A percentile compares a stretch with the other conserved stretches of the same genome.
Conservation (phyloP, 2,329 filamentous ascomycete genomes). For the Aspergillus calidoustus region DNA sequence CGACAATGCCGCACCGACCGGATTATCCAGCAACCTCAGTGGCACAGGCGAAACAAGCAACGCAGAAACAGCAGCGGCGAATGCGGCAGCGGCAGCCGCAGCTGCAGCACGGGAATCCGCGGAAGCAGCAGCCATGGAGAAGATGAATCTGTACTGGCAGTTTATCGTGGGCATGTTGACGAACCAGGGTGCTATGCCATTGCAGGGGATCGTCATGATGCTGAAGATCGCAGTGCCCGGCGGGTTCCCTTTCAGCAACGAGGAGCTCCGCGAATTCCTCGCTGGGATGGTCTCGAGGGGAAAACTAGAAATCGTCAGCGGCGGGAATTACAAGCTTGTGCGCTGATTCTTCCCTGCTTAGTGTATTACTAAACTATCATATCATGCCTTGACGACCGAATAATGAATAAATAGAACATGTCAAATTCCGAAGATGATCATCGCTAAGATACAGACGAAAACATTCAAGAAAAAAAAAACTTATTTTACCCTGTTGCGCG, state of each 20-base stretch:
- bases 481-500: not conserved
- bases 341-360: conserved; percentile 22
- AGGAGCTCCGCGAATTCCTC: conserved; percentile 83
- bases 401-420: not conserved
- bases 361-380: not conserved
- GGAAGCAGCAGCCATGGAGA: conserved; percentile 67
- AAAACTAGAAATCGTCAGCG: conserved; percentile 67
- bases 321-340: conserved; percentile 69
- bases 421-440: not conserved
- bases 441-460: conserved; percentile 17
- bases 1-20: not conserved
- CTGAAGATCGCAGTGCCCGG: conserved; percentile 88
- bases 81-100: conserved; percentile 38
- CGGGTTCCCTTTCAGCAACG: conserved; percentile 86
- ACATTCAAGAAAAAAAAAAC: not conserved
- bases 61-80: conserved; percentile 27
- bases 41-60: conserved; percentile 20
- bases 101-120: conserved; percentile 50
- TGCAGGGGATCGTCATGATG: conserved; percentile 87
- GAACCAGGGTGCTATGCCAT: conserved; percentile 83
- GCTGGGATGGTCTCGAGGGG: conserved; percentile 75
- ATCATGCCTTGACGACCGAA: not conserved
- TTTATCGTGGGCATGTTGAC: conserved; percentile 96
- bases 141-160: conserved; percentile 79
- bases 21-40: conserved; percentile 19